These are phyloP conservation scores for Fusarium brevicatenulatum DNA, from an alignment of 2,329 filamentous ascomycete genomes.

Conservation along the genomic window DNA sequence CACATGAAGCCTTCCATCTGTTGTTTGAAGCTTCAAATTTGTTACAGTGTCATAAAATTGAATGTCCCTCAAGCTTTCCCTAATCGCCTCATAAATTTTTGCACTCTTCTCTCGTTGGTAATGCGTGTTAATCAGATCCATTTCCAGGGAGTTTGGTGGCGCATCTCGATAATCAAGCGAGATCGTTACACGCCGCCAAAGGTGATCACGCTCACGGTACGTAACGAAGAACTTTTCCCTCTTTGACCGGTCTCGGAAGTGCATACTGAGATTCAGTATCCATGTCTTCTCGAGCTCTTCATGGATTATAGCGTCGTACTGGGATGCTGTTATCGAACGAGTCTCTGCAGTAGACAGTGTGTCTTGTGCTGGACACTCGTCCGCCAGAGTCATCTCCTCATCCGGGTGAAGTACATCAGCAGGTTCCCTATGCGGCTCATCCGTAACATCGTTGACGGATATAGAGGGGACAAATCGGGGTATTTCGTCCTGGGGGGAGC, in stretches of 20 bases:
- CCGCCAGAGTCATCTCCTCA: constrained; percentile 37
- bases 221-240: constrained; percentile 99
- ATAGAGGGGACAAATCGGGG: constrained; percentile 31
- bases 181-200: constrained; percentile 89
- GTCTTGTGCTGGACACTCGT: constrained; percentile 44
- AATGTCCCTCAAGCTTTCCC: constrained; percentile 90
- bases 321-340: constrained; percentile 61
- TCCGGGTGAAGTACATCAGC: constrained; percentile 22
- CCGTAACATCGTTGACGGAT: constrained; percentile 23
- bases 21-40: constrained; percentile 92
- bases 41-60: constrained; percentile 97
- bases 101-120: constrained; percentile 93
- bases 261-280: constrained; percentile 99
- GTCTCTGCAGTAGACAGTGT: constrained; percentile 52
- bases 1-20: constrained; percentile 87
- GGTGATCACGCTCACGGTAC: constrained; percentile 80
- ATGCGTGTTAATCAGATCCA: constrained; percentile 78
- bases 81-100: constrained; percentile 93
- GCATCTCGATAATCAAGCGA: constrained; percentile 92
- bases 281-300: constrained; percentile 87
- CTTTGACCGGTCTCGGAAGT: constrained; percentile 91
- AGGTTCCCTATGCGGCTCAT: constrained; percentile 13
- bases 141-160: constrained; percentile 83
- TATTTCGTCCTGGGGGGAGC: constrained; percentile 34
- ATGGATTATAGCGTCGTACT: constrained; percentile 73